Conservation (phyloP, 257 asterid genomes). For the Asclepias syriaca region DNA sequence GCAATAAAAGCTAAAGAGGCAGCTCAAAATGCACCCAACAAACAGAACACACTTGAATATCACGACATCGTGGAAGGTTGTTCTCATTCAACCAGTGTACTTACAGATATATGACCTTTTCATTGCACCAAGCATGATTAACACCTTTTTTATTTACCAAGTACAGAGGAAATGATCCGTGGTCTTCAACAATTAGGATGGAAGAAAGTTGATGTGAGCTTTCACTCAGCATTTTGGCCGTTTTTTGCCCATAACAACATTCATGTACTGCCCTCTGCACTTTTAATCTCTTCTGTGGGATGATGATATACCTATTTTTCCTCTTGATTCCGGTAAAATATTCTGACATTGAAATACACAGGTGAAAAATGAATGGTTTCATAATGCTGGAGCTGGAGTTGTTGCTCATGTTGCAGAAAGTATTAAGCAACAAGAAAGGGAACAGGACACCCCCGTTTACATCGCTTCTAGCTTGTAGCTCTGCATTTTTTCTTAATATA, state of each 20-base stretch:
- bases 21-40: conserved; percentile 64
- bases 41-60: conserved; percentile 50
- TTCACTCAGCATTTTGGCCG: conserved; percentile 76
- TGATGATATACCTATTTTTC: background rate
- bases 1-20: conserved; percentile 89
- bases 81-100: background rate
- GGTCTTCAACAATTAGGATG: conserved; percentile 83
- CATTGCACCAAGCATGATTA: background rate
- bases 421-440: conserved; percentile 67
- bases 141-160: conserved; percentile 6
- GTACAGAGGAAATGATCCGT: conserved; percentile 71
- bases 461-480: conserved; percentile 58
- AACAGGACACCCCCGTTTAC: conserved; percentile 35
- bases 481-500: background rate
- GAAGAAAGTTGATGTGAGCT: conserved; percentile 84
- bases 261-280: conserved; percentile 44
- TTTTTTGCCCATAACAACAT: conserved; percentile 87
- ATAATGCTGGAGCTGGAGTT: conserved; percentile 82
- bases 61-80: conserved; percentile 89
- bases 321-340: conserved; percentile 2
- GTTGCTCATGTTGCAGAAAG: conserved; percentile 77
- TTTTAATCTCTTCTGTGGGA: background rate
- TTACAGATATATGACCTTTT: background rate
- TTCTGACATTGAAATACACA: conserved; percentile 32
- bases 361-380: conserved; percentile 85